Conservation (phyloP, 2,329 filamentous ascomycete genomes). For the Aspergillus fischeri region DNA sequence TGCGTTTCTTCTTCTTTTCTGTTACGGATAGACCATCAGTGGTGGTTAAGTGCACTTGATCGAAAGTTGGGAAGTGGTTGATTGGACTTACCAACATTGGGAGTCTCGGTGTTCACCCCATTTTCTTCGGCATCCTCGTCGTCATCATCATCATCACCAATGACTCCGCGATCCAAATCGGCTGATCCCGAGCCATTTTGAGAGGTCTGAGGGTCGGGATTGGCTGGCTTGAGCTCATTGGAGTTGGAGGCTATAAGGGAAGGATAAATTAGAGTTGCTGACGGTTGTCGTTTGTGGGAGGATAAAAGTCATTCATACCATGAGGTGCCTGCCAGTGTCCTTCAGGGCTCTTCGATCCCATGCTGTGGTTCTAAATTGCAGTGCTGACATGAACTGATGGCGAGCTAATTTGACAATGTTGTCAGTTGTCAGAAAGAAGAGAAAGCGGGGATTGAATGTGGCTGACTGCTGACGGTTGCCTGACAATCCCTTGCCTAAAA, state of each 20-base stretch:
- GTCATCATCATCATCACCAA: slow-evolving; percentile 11
- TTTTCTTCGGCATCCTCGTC: slow-evolving; percentile 10
- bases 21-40: not conserved
- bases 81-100: not conserved
- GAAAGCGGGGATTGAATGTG: not conserved
- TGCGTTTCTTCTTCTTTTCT: slow-evolving; percentile 31
- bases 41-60: not conserved
- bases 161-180: slow-evolving; percentile 5
- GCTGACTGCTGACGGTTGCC: no score
- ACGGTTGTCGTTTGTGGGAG: not conserved
- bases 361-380: not conserved
- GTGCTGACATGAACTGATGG: not conserved
- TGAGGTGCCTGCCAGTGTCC: slow-evolving; percentile 3
- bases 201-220: not conserved
- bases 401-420: not conserved
- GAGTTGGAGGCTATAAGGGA: slow-evolving; percentile 1
- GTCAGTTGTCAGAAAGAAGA: not conserved
- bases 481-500: not conserved
- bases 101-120: not conserved
- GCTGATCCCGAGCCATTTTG: slow-evolving; percentile 2
- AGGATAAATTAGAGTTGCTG: not conserved
- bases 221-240: slow-evolving; percentile 3
- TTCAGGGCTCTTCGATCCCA: slow-evolving; percentile 8
- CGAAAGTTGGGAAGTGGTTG: not conserved
- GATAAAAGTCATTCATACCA: not conserved